A percentile compares a stretch with the other conserved stretches of the same genome.
These are phyloP conservation scores for Debaryomyces sp. DNA, from an alignment of 1,139 yeast species.

Conservation along the genomic window DNA sequence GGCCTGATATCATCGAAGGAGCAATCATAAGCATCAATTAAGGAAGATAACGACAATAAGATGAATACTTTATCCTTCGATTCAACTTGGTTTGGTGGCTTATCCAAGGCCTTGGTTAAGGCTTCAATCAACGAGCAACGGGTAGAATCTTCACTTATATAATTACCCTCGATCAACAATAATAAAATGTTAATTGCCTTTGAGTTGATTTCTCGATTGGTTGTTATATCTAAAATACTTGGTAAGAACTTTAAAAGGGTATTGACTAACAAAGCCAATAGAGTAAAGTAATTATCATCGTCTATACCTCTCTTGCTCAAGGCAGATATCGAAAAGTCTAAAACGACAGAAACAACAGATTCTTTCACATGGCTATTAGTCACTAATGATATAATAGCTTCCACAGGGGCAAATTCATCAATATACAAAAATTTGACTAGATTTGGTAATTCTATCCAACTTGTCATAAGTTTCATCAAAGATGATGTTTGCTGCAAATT, in stretches of 20 bases:
- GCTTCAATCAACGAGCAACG: conserved; percentile 59
- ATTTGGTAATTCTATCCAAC: conserved; percentile 58
- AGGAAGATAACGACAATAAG: conserved; percentile 56
- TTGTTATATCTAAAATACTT: conserved; percentile 42
- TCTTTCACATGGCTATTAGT: conserved; percentile 64
- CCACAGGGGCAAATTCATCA: conserved; percentile 58
- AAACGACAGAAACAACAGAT: conserved; percentile 57
- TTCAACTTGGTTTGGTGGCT: conserved; percentile 58
- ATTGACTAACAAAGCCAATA: conserved; percentile 60
- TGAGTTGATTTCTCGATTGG: conserved; percentile 53
- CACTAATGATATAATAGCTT: conserved; percentile 58
- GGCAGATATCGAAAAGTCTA: conserved; percentile 57
- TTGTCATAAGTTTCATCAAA: conserved; percentile 64
- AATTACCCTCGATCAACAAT: conserved; percentile 60
- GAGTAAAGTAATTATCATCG: conserved; percentile 48
- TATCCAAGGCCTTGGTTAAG: conserved; percentile 63
- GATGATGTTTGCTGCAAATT: conserved; percentile 86
- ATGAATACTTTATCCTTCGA: conserved; percentile 59
- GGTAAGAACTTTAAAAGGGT: conserved; percentile 57
- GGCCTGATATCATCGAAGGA: conserved; percentile 54
- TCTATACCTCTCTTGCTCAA: conserved; percentile 38
- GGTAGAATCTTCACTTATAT: conserved; percentile 59
- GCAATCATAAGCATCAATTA: conserved; percentile 58
- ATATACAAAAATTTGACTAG: conserved; percentile 56
- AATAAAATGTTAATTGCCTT: conserved; percentile 56